Base-by-base conservation (phyloP, 306 rosid species). In the Argentina anserina region DNA sequence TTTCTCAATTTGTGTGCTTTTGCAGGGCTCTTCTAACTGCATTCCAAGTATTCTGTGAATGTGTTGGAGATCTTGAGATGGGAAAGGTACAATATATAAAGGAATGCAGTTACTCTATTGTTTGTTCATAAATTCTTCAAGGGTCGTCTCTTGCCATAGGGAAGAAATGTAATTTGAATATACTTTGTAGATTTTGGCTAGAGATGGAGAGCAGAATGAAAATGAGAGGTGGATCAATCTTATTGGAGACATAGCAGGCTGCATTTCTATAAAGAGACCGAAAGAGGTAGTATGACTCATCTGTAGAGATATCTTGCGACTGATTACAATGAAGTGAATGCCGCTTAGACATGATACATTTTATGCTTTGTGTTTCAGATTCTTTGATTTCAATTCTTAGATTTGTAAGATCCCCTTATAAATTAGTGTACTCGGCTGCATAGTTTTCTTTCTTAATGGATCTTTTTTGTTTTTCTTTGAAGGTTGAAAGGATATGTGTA, bases 51-150 rank as follows among this genome's bases (percentile, higher is more conserved):
- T 91, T 94, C 81, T 94, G 98, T 81, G 98, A 94, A 75, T 94
- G 98, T 77, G 97, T 91, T 78, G 97, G 98, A 75, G 98, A 94
- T 82, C 91, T 94, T 76, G 98, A 94, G 82, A 94, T 94, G 98
- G 98, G 98, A 83, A 94, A 94, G 98, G 98, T 94, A 79, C 75
- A 63, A 52, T 61, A 18, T 70, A 45, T 65, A 28, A 64, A 64
- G 36, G 67, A 60, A 42, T 21, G 8, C 9, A 28, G 20, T 40
- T 53, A 4, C 37, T 60, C 29, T 33, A 4, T 5, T 33, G 11
- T 73, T 40, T 71, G 20, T 4, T 67, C 15, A 40, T 52, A 60
- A 34, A 55, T 50, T 61, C 52, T 45, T 47, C 29, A 41, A 66
- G 25, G 42, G 31, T 37, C 69, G 50, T 64, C 40, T 67, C 45